Conservation (phyloP, 768 basidiomycete genomes). For the Tephrocybe sp. region DNA sequence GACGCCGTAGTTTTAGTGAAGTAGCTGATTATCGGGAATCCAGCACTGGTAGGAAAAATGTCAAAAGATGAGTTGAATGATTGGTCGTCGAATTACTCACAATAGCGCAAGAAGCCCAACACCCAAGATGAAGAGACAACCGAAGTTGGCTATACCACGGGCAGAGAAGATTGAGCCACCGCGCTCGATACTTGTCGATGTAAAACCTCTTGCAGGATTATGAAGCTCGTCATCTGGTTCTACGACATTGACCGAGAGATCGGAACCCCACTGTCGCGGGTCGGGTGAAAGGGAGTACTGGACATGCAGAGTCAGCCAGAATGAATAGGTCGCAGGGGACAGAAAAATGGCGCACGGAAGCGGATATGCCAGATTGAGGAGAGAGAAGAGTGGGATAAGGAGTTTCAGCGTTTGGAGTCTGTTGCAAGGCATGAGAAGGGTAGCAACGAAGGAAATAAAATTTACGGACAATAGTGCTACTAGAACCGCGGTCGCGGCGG, state of each 20-base stretch:
- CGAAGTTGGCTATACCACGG: constrained; percentile 60
- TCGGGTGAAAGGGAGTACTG: constrained; percentile 55
- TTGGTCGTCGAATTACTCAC: constrained; percentile 38
- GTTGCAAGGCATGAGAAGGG: not conserved
- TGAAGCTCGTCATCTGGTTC: constrained; percentile 63
- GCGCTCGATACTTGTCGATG: constrained; percentile 15
- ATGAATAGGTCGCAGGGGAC: not conserved
- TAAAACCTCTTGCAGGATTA: constrained; percentile 44
- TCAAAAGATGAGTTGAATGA: not conserved
- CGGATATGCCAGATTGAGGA: constrained; percentile 14
- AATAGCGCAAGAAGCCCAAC: constrained; percentile 53
- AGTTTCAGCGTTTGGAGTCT: constrained; percentile 19
- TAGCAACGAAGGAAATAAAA: constrained; percentile 1
- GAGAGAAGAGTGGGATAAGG: constrained; percentile 18
- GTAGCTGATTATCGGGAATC: constrained; percentile 35
- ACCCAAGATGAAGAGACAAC: constrained; percentile 53
- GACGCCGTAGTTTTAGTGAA: constrained; percentile 21
- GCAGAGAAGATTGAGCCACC: constrained; percentile 36
- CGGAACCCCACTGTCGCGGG: constrained; percentile 52
- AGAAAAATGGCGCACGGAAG: constrained; percentile 11
- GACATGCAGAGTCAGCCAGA: not conserved
- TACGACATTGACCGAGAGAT: constrained; percentile 35
- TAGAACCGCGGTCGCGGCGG: constrained; percentile 13
- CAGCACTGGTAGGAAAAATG: constrained; percentile 23
- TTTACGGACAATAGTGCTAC: constrained; percentile 13